These are phyloP conservation scores for Aspergillus fischeri DNA, from an alignment of 2,329 filamentous ascomycete species.

Conservation along the genomic window DNA sequence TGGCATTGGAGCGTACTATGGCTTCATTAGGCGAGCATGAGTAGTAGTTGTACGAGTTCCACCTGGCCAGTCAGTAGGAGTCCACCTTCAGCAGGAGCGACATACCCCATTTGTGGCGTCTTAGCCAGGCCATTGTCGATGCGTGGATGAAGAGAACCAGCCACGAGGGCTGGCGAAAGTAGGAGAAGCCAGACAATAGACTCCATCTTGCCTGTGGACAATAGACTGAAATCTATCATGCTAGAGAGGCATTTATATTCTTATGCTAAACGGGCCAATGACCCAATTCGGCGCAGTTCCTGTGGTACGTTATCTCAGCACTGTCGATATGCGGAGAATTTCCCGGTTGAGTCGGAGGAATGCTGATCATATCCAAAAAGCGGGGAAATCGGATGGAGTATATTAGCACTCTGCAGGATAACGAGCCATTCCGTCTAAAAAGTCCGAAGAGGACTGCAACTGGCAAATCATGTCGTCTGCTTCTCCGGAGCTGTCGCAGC, in stretches of 20 bases:
- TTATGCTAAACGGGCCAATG: not conserved
- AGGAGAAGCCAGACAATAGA: not conserved
- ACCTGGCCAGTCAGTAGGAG: conserved; percentile 29
- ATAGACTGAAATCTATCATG: not conserved
- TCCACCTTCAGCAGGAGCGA: not conserved
- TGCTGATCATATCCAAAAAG: not conserved
- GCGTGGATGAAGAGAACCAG: conserved; percentile 4
- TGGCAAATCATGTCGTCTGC: not conserved
- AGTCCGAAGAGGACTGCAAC: not conserved
- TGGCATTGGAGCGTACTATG: conserved; percentile 50
- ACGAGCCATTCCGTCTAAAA: not conserved
- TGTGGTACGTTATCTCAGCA: not conserved
- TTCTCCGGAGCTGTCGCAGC: not conserved
- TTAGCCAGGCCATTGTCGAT: conserved; percentile 21
- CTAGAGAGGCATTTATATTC: not conserved
- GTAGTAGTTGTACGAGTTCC: conserved; percentile 59
- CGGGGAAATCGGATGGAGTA: not conserved
- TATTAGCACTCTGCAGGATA: not conserved
- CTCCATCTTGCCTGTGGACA: not conserved
- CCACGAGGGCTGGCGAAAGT: not conserved
- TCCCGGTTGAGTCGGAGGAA: not conserved
- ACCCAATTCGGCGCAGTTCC: not conserved
- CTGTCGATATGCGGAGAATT: not conserved
- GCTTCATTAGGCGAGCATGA: conserved; percentile 47
- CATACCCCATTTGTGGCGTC: conserved; percentile 30